phyloP scores from a whole-genome alignment of 345 rosid species.

The Eucalyptus paniculata region DNA sequence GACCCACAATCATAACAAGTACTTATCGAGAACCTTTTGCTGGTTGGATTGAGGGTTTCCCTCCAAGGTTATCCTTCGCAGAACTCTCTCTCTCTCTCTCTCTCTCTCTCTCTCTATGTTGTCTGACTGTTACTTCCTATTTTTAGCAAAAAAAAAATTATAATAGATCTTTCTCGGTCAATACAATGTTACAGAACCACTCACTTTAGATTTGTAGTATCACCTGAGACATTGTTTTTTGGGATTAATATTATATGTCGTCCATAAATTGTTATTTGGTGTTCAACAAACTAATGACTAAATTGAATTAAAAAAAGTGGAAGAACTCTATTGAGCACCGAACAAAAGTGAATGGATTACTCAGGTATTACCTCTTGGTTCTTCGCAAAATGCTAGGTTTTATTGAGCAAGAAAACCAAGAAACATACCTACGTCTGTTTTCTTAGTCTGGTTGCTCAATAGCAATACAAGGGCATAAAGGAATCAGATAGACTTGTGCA shows the following conservation, averaged over 20 bases:
- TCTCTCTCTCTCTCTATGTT: background rate
- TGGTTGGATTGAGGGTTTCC: conserved; percentile 28
- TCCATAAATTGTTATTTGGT: background rate
- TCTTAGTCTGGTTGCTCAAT: background rate
- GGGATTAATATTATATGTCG: background rate
- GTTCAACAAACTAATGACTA: background rate
- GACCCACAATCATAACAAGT: conserved; percentile 26
- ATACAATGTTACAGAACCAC: background rate
- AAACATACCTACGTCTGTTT: background rate
- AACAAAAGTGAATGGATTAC: background rate
- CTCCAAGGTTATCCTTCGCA: background rate
- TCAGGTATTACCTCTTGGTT: background rate
- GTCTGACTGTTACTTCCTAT: background rate
- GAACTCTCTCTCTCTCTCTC: background rate
- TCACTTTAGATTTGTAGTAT: background rate
- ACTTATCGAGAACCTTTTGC: conserved; percentile 31
- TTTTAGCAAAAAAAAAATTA: background rate
- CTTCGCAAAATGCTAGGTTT: background rate
- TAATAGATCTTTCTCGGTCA: background rate
- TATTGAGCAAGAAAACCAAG: background rate
- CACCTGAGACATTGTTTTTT: background rate
- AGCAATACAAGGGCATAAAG: background rate
- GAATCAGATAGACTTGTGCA: background rate
- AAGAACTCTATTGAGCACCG: background rate
- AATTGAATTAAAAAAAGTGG: background rate